Conservation (phyloP, 2,329 filamentous ascomycete species). For the Calonectria multiphialidica region DNA sequence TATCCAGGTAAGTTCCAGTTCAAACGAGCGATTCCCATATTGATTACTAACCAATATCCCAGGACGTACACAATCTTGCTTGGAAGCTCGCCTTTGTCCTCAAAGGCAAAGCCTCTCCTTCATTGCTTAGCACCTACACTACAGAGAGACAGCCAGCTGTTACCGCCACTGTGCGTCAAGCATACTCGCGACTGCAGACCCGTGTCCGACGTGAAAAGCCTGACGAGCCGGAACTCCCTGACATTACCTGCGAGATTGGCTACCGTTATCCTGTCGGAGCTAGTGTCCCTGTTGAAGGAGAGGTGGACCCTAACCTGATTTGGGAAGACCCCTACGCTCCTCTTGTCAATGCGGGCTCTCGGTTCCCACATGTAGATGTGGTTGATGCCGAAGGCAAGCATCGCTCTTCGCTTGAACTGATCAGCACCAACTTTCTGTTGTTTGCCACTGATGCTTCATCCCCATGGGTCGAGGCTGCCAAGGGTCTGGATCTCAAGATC, state of each 20-base stretch:
- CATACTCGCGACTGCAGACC: not conserved
- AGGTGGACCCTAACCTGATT: not conserved
- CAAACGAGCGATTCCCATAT: no score
- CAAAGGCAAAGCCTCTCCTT: not conserved
- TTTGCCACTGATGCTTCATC: not conserved
- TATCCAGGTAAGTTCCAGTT: not conserved
- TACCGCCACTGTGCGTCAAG: not conserved
- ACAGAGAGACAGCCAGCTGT: not conserved
- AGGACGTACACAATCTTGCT: not conserved
- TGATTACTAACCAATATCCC: not conserved
- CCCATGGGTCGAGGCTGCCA: not conserved
- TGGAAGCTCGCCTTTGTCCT: constrained; percentile 2
- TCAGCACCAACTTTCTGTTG: not conserved
- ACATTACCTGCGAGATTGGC: not conserved
- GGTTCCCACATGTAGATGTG: not conserved
- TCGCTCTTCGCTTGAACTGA: not conserved
- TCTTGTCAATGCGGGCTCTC: not conserved
- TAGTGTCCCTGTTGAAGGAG: not conserved
- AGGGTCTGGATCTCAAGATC: not conserved
- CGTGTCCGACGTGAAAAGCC: not conserved
- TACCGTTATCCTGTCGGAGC: not conserved
- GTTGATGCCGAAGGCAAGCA: not conserved
- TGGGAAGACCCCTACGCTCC: not conserved
- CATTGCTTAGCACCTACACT: not conserved
- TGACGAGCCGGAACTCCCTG: not conserved